phyloP scores from a whole-genome alignment of 805 yeast genomes.

The Metschnikowia drakensbergensis region DNA sequence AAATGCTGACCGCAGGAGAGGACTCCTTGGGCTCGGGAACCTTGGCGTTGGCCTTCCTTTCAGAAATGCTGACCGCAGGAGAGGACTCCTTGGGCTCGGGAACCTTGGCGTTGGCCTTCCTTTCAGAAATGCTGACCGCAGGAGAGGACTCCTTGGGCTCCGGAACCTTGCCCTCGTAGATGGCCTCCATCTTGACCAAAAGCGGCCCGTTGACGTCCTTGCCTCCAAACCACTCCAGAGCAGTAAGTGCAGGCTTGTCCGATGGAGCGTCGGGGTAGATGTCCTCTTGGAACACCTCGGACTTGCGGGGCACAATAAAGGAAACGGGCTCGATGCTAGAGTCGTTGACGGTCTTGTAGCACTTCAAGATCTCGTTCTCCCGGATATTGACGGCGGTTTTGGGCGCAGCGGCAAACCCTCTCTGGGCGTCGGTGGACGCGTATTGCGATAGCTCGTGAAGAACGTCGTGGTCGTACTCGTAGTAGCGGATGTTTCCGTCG shows the following conservation, averaged over 20 bases:
- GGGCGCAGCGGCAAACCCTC: slow-evolving; percentile 92
- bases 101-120: slow-evolving; percentile 27
- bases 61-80: slow-evolving; percentile 30
- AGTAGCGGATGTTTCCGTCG: slow-evolving; percentile 95
- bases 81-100: slow-evolving; percentile 45
- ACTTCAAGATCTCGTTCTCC: slow-evolving; percentile 79
- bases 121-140: slow-evolving; percentile 26
- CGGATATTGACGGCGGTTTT: slow-evolving; percentile 72
- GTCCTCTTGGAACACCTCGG: slow-evolving; percentile 89
- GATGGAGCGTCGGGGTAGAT: slow-evolving; percentile 92
- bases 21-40: slow-evolving; percentile 8
- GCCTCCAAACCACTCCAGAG: slow-evolving; percentile 78
- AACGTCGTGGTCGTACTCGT: slow-evolving; percentile 81
- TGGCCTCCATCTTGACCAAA: slow-evolving; percentile 65
- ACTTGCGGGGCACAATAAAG: slow-evolving; percentile 88
- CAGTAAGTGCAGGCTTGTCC: slow-evolving; percentile 67
- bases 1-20: too few relatives aligned
- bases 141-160: slow-evolving; percentile 40
- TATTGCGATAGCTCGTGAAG: slow-evolving; percentile 83
- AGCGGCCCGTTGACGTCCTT: slow-evolving; percentile 80
- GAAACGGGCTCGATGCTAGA: slow-evolving; percentile 83
- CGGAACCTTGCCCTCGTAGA: slow-evolving; percentile 74
- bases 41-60: slow-evolving; percentile 15
- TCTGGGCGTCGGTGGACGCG: slow-evolving; percentile 86
- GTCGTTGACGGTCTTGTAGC: slow-evolving; percentile 87